Evolutionary conservation across 345 rosid genomes (phyloP).

Genomic region (Carallia brachiata): DNA sequence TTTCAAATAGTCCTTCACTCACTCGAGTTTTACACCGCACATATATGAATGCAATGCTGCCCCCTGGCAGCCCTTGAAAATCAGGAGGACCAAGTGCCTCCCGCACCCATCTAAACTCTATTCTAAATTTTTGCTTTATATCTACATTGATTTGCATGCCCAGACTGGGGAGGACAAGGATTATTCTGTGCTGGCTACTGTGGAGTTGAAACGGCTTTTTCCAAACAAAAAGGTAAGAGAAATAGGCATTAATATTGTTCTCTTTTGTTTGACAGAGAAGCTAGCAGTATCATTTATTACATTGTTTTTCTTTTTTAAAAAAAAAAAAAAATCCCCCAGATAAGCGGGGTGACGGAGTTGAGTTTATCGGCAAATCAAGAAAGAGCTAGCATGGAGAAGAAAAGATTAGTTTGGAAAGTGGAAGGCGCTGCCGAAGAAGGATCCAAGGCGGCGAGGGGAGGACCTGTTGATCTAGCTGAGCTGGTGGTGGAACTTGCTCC

Average conservation of each 20-base stretch:
- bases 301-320: background rate
- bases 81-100: too few relatives aligned
- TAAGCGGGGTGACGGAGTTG: slow-evolving; percentile 59
- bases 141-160: slow-evolving; percentile 11
- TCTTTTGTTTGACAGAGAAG: background rate
- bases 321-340: slow-evolving; percentile 35
- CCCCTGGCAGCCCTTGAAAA: too few relatives aligned
- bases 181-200: slow-evolving; percentile 65
- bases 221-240: slow-evolving; percentile 62
- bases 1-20: background rate
- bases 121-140: slow-evolving; percentile 5
- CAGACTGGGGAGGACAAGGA: slow-evolving; percentile 83
- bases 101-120: background rate
- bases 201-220: slow-evolving; percentile 71
- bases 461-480: slow-evolving; percentile 53
- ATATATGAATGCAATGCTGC: background rate
- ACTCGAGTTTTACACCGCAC: background rate
- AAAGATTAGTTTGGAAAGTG: slow-evolving; percentile 73
- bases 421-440: slow-evolving; percentile 42
- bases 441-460: slow-evolving; percentile 52
- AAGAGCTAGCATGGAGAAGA: slow-evolving; percentile 73
- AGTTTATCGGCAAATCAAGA: slow-evolving; percentile 88
- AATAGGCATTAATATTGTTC: background rate
- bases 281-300: background rate
- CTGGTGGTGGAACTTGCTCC: slow-evolving; percentile 74